phyloP scores from a whole-genome alignment of 2,329 filamentous ascomycete genomes.

The Leptoxyphium fumago region DNA sequence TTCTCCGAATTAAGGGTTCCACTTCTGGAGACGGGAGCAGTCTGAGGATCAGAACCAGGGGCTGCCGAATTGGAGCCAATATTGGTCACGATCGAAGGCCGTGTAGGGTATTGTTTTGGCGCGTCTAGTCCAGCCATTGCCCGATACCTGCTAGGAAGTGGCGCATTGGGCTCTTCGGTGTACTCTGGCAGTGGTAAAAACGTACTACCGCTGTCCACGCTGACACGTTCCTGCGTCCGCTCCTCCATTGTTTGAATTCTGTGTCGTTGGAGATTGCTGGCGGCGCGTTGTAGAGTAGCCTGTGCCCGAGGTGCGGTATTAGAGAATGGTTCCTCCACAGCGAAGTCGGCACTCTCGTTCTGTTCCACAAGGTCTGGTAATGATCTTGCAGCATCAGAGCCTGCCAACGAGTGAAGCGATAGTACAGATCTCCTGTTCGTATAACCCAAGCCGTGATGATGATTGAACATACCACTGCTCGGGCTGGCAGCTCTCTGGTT shows the following conservation, averaged over 20 bases:
- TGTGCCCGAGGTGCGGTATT: conserved; percentile 20
- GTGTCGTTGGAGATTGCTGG: conserved; percentile 54
- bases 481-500: conserved; percentile 7
- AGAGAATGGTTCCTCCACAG: conserved; percentile 21
- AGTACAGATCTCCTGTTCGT: conserved; percentile 10
- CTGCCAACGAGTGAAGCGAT: conserved; percentile 12
- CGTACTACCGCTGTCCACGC: conserved; percentile 58
- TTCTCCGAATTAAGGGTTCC: conserved; percentile 14
- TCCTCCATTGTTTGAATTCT: conserved; percentile 48
- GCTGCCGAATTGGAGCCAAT: not conserved
- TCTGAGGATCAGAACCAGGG: conserved; percentile 5
- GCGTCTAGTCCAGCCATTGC: conserved; percentile 22
- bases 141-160: conserved; percentile 21
- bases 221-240: conserved; percentile 27
- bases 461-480: not conserved
- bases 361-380: conserved; percentile 20
- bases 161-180: conserved; percentile 39
- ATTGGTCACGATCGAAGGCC: conserved; percentile 3
- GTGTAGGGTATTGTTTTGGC: conserved; percentile 6
- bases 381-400: conserved; percentile 13
- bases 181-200: conserved; percentile 73
- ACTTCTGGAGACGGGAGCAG: conserved; percentile 10
- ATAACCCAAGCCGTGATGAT: conserved; percentile 1
- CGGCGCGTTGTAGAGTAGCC: conserved; percentile 19
- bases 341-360: conserved; percentile 11